Evolutionary conservation across 495 filamentous ascomycete species (phyloP), one percentile per base, ranked within the genome.

Genomic region (Lophiostoma macrostomum): DNA sequence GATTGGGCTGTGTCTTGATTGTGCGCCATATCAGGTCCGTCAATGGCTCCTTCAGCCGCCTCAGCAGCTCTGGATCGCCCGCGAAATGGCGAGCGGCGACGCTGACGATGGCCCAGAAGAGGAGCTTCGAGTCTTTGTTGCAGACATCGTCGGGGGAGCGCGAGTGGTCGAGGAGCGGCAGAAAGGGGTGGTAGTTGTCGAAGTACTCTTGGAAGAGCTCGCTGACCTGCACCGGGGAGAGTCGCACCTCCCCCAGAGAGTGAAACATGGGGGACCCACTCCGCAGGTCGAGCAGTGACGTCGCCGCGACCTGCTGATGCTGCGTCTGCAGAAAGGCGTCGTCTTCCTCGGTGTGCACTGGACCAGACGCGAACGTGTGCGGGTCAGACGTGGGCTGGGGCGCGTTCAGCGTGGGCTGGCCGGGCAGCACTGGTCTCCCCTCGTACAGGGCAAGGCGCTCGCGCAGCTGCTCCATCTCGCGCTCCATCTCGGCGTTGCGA

Each of bases 401-500:
- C 11, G 50, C 28, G 43, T 59, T 56, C 16, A 53, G 30, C 10
- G 31, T 43, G 32, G 53, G 48, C 23, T 19, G 40, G 30, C 11
- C 7, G 29, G 41, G 37, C 31, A 36, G 14, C 23, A 30, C 22
- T 13, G 16, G 18, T 60, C 62, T 24, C 69, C 78, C 38, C 75
- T 57, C 20, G 53, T 59, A 48, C 57, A 42, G 23, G 37, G 53
- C 47, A 46, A 48, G 44, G 39, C 61, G 52, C 63, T 59, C 20
- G 30, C 73, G 89, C 71, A 85, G 87, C 66, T 76, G 68, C 31
- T 83, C 65, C 57, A 82, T 76, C 29, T 79, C 74, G 20, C 81
- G 78, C 64, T 93, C 90, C 89, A 95, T 94, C 69, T 95, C 90
- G 38, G 88, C 88, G 70, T 95, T 89, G 62, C 87, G 87, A 52